Percentiles rank a stretch among this genome's conserved stretches.
Evolutionary conservation across 116 monocot species (phyloP).

Genomic region (Posidonia oceanica): DNA sequence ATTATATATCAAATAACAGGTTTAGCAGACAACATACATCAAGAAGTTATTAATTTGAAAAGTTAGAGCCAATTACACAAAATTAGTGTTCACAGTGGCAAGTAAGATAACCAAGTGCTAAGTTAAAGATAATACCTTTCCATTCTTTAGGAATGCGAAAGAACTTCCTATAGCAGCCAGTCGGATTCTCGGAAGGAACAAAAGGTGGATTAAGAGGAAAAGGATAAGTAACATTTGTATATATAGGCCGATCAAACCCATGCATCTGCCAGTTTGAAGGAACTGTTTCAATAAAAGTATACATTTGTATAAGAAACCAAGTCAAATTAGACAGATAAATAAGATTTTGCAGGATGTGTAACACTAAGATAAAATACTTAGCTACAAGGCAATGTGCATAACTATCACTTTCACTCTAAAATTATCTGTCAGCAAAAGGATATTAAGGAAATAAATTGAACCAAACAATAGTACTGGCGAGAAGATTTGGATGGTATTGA

Average conservation of each 20-base stretch:
- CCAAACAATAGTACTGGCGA: no score
- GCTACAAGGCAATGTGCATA: no score
- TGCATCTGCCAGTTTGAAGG: constrained; percentile 99
- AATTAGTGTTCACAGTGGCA: background rate
- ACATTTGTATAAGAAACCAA: background rate
- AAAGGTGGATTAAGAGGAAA: constrained; percentile 81
- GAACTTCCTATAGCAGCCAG: constrained; percentile 78
- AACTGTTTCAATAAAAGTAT: constrained; percentile 35
- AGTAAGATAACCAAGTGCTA: background rate
- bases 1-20: no score
- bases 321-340: no score
- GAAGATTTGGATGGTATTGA: no score
- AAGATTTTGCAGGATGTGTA: no score
- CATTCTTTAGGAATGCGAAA: constrained; percentile 81
- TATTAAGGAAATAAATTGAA: no score
- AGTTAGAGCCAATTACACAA: background rate
- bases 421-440: no score
- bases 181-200: constrained; percentile 78
- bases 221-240: constrained; percentile 80
- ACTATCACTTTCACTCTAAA: no score
- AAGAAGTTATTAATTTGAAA: no score
- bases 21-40: no score
- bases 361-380: no score
- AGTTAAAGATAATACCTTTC: constrained; percentile 42
- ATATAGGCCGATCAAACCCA: constrained; percentile 87